These are phyloP conservation scores for Austroboletus olivaceoglutinosus DNA, from an alignment of 1,284 basidiomycete genomes.

Conservation along the genomic window DNA sequence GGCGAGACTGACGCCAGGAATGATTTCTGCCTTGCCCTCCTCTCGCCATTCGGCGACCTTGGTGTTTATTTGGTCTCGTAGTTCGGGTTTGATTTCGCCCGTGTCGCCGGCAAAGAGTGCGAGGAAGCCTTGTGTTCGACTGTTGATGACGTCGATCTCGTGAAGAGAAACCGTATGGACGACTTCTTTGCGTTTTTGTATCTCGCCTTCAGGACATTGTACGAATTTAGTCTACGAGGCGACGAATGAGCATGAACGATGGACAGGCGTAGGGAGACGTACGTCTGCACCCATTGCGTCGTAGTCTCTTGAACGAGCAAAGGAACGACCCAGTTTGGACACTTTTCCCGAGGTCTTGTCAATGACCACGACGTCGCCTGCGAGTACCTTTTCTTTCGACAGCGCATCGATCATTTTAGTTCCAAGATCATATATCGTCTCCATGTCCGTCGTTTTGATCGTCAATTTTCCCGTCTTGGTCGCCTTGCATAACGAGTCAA, in stretches of 20 bases:
- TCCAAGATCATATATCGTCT: constrained; percentile 98
- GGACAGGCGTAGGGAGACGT: constrained; percentile 33
- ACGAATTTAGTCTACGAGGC: constrained; percentile 87
- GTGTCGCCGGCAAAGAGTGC: constrained; percentile 87
- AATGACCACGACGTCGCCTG: constrained; percentile 94
- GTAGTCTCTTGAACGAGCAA: constrained; percentile 95
- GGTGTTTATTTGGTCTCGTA: constrained; percentile 94
- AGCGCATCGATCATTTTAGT: constrained; percentile 99
- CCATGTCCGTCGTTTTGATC: constrained; percentile 99
- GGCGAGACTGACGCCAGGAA: constrained; percentile 85
- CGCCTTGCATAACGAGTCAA: constrained; percentile 52
- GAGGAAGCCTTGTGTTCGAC: constrained; percentile 90
- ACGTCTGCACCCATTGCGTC: constrained; percentile 99
- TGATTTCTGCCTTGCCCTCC: constrained; percentile 97
- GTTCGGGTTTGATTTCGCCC: constrained; percentile 97
- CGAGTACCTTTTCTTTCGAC: constrained; percentile 95
- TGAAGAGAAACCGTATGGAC: constrained; percentile 97
- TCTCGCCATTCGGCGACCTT: constrained; percentile 98
- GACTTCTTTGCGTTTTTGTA: constrained; percentile 96
- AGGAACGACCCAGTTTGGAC: constrained; percentile 93
- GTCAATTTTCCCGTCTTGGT: constrained; percentile 98
- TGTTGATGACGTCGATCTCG: constrained; percentile 99
- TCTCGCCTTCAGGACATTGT: constrained; percentile 96
- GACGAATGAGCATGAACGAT: background rate
- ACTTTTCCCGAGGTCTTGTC: constrained; percentile 98